A percentile compares a stretch with the other conserved stretches of the same genome.
phyloP scores from a whole-genome alignment of 345 rosid species.

The Mercurialis annua region DNA sequence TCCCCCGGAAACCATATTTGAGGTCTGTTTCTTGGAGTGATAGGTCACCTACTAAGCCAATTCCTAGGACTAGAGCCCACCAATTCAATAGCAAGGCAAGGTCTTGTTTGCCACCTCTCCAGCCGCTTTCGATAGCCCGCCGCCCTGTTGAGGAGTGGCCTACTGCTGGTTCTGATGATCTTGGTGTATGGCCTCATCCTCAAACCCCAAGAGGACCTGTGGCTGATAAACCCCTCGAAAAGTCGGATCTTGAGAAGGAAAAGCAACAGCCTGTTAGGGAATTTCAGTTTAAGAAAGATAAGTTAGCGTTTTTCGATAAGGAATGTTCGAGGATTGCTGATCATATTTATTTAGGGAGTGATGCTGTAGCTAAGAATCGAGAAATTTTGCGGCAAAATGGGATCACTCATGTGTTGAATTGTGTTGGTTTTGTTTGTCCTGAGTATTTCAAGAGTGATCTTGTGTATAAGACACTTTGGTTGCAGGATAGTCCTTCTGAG shows the following conservation, averaged over 20 bases:
- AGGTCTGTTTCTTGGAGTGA: constrained; percentile 69
- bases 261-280: constrained; percentile 39
- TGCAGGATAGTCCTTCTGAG: constrained; percentile 65
- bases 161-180: constrained; percentile 64
- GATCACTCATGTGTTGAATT: constrained; percentile 68
- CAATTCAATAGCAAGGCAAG: constrained; percentile 40
- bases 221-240: constrained; percentile 20
- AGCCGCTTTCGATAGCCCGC: constrained; percentile 52
- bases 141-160: constrained; percentile 68
- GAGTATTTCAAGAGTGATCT: constrained; percentile 75
- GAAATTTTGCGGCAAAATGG: constrained; percentile 54
- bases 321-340: constrained; percentile 73
- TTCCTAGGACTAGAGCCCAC: constrained; percentile 14
- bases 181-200: constrained; percentile 70
- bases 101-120: constrained; percentile 53
- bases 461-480: constrained; percentile 72
- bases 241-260: constrained; percentile 20
- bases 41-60: constrained; percentile 49
- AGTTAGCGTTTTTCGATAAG: constrained; percentile 63
- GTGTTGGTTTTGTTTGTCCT: constrained; percentile 71
- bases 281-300: constrained; percentile 59
- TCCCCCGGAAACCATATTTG: constrained; percentile 41
- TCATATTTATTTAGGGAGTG: constrained; percentile 64
- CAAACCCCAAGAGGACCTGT: constrained; percentile 56
- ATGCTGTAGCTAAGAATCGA: constrained; percentile 68